Conservation (phyloP, 179 eudicot genomes). For the Vitellaria paradoxa region DNA sequence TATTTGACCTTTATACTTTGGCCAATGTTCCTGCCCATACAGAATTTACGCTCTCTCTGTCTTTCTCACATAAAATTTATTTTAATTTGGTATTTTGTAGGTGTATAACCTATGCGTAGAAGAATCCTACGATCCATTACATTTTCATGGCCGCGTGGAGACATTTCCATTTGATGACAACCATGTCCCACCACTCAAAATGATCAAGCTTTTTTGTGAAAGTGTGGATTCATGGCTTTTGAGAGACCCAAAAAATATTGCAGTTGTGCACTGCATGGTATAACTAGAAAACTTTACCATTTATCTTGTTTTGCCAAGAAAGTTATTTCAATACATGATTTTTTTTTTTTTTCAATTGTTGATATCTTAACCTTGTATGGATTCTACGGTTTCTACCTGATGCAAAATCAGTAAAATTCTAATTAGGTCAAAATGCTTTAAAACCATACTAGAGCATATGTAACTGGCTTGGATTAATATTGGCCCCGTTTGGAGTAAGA, state of each 20-base stretch:
- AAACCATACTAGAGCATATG: not conserved
- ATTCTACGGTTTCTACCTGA: not conserved
- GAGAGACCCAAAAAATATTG: constrained; percentile 46
- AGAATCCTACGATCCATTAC: constrained; percentile 52
- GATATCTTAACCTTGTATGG: not conserved
- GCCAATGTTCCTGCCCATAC: too few species aligned
- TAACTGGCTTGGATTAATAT: too few species aligned
- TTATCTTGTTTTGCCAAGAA: not conserved
- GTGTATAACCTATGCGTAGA: constrained; percentile 60
- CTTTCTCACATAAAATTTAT: not conserved
- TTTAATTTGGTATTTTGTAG: constrained; percentile 22
- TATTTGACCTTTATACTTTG: not conserved
- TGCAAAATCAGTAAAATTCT: not conserved
- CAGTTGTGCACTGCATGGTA: constrained; percentile 70
- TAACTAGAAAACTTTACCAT: constrained; percentile 4
- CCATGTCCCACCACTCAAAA: constrained; percentile 53
- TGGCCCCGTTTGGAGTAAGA: too few species aligned
- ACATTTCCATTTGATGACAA: constrained; percentile 63
- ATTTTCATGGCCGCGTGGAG: constrained; percentile 59
- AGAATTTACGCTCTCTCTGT: not conserved
- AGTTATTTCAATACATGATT: not conserved
- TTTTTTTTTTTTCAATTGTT: not conserved
- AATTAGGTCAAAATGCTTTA: constrained; percentile 1
- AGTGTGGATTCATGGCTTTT: constrained; percentile 59
- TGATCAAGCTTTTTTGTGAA: constrained; percentile 59